phyloP scores from a whole-genome alignment of 148 eudicot species.

The Rhododendron henanense region DNA sequence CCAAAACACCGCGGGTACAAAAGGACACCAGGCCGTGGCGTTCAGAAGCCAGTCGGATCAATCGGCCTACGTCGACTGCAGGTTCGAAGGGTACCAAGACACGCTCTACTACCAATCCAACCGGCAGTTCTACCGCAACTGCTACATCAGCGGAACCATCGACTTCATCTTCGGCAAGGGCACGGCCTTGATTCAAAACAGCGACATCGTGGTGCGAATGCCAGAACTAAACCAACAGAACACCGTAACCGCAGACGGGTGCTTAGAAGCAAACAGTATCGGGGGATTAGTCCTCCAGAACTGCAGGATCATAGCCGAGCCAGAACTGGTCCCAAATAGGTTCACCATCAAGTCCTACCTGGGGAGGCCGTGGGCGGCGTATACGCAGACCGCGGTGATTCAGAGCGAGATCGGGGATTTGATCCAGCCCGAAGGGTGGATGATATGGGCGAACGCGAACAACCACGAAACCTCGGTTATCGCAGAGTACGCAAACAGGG shows the following conservation, averaged over 20 bases:
- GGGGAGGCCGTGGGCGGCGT: constrained; percentile 47
- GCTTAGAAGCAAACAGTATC: constrained; percentile 29
- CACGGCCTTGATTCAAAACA: constrained; percentile 46
- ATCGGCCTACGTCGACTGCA: constrained; percentile 45
- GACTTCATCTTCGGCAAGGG: constrained; percentile 60
- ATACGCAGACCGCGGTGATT: constrained; percentile 52
- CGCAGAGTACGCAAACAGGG: constrained; percentile 47
- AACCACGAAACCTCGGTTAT: constrained; percentile 35
- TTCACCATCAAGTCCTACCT: constrained; percentile 38
- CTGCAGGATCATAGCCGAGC: constrained; percentile 62
- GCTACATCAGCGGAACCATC: constrained; percentile 46
- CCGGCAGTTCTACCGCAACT: constrained; percentile 49
- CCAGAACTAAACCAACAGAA: constrained; percentile 31
- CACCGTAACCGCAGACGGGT: constrained; percentile 67
- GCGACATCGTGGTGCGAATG: constrained; percentile 41
- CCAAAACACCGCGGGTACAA: constrained; percentile 55
- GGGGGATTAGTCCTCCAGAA: constrained; percentile 59
- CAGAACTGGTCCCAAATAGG: constrained; percentile 28
- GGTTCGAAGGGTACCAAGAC: constrained; percentile 64
- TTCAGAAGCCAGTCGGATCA: constrained; percentile 50
- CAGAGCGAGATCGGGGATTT: constrained; percentile 50
- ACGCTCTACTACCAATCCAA: constrained; percentile 40
- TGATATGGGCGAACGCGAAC: constrained; percentile 40
- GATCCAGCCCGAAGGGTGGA: constrained; percentile 58
- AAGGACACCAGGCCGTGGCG: constrained; percentile 70